Percentiles rank a stretch among this genome's conserved stretches.
Evolutionary conservation across 2,329 filamentous ascomycete genomes (phyloP).

Genomic region (Magnaporthiopsis incrustans): DNA sequence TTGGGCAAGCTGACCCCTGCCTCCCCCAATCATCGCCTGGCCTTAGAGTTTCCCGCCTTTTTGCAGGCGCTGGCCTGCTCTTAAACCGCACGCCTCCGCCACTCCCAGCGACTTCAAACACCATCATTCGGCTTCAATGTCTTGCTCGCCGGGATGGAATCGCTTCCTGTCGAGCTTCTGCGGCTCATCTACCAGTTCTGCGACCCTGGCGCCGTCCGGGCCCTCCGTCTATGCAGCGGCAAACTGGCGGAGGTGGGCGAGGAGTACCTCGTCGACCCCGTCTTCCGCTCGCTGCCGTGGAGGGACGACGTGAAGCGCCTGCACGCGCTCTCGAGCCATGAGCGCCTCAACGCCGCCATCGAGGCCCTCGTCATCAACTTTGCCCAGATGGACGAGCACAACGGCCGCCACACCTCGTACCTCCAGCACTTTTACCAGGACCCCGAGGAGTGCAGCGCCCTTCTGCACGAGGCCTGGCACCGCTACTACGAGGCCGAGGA

Average conservation of each 20-base stretch:
- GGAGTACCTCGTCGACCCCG: slow-evolving; percentile 31
- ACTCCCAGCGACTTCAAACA: slow-evolving; percentile 8
- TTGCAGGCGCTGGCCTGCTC: slow-evolving; percentile 2
- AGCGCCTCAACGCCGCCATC: slow-evolving; percentile 32
- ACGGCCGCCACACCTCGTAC: slow-evolving; percentile 26
- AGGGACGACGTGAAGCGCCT: slow-evolving; percentile 36
- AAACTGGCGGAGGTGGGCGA: slow-evolving; percentile 33
- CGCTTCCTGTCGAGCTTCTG: slow-evolving; percentile 20
- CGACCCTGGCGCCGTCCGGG: slow-evolving; percentile 28
- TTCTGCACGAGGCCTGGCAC: slow-evolving; percentile 27
- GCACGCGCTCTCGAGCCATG: slow-evolving; percentile 33
- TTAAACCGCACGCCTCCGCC: slow-evolving; percentile 9
- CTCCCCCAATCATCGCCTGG: slow-evolving; percentile 5
- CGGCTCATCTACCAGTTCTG: slow-evolving; percentile 34
- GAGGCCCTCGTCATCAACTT: slow-evolving; percentile 37
- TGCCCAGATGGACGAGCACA: slow-evolving; percentile 31
- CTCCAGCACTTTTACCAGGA: slow-evolving; percentile 29
- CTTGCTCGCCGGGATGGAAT: slow-evolving; percentile 19
- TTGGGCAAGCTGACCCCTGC: slow-evolving; percentile 2
- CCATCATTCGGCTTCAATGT: slow-evolving; percentile 6
- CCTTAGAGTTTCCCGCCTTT: slow-evolving; percentile 9
- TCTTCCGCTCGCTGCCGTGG: slow-evolving; percentile 35
- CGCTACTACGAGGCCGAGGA: slow-evolving; percentile 27
- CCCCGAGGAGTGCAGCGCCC: slow-evolving; percentile 26
- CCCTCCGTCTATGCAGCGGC: slow-evolving; percentile 31